Percentiles rank a stretch among this genome's conserved stretches.
phyloP scores from a whole-genome alignment of 2,329 filamentous ascomycete genomes.

The Alternaria triticimaculans region DNA sequence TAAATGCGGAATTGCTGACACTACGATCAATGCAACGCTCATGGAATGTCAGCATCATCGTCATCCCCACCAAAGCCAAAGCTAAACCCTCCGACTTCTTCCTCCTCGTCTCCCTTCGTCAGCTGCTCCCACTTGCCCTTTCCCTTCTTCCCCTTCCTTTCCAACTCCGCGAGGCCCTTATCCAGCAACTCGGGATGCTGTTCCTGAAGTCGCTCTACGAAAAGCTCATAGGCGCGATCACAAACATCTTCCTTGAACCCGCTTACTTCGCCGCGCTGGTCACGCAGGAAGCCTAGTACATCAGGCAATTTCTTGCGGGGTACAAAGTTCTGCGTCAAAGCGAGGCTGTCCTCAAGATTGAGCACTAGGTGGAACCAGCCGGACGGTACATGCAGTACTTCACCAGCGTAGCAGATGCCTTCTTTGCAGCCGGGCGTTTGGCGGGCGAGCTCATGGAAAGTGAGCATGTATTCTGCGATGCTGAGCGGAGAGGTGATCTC shows the following conservation, averaged over 20 bases:
- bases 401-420: constrained; percentile 82
- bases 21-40: constrained; percentile 1
- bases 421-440: constrained; percentile 78
- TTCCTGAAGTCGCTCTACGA: constrained; percentile 70
- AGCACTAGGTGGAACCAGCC: constrained; percentile 98
- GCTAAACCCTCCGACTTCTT: constrained; percentile 59
- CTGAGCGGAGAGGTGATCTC: constrained; percentile 93
- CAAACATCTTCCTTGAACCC: constrained; percentile 77
- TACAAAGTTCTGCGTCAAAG: constrained; percentile 95
- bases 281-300: constrained; percentile 78
- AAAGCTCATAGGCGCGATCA: constrained; percentile 74
- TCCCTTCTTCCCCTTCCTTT: constrained; percentile 70
- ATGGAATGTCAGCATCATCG: constrained; percentile 50
- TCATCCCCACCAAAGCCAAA: constrained; percentile 67
- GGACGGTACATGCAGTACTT: constrained; percentile 89
- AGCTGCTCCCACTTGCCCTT: constrained; percentile 82
- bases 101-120: constrained; percentile 62
- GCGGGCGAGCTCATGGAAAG: constrained; percentile 85
- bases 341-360: constrained; percentile 83
- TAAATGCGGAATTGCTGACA: background rate
- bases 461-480: constrained; percentile 95
- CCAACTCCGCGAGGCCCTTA: constrained; percentile 68
- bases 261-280: constrained; percentile 85
- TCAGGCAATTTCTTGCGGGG: constrained; percentile 75
- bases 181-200: constrained; percentile 69